Percentiles rank a stretch among this genome's conserved stretches.
Conservation (phyloP, 2,329 filamentous ascomycete species). For the Calycina herbarum region DNA sequence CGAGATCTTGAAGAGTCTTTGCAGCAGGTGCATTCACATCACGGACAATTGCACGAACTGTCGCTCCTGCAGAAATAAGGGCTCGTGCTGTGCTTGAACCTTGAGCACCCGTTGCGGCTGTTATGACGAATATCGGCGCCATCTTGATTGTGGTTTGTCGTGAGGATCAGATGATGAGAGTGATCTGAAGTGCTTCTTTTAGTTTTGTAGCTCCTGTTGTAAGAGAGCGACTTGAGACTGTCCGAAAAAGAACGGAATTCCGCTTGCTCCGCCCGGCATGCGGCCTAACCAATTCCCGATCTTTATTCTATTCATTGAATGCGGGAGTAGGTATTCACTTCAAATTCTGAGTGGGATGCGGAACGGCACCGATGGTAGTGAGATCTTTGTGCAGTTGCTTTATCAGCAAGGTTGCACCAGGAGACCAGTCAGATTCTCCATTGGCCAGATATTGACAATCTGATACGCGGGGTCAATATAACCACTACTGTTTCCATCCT, state of each 20-base stretch:
- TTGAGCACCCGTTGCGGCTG: slow-evolving; percentile 1
- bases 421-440: not conserved
- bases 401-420: not conserved
- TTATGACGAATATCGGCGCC: slow-evolving; percentile 1
- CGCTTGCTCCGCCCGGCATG: not conserved
- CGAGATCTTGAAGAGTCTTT: slow-evolving; percentile 29
- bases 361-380: not conserved
- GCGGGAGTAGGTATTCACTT: not conserved
- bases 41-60: slow-evolving; percentile 41
- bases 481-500: not conserved
- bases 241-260: not conserved
- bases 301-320: not conserved
- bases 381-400: slow-evolving; percentile 1
- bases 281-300: not conserved
- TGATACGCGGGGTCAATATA: not conserved
- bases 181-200: not conserved
- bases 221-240: not conserved
- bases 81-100: slow-evolving; percentile 31
- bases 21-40: slow-evolving; percentile 34
- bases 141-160: not conserved
- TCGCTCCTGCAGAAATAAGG: slow-evolving; percentile 38
- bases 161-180: not conserved
- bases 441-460: not conserved
- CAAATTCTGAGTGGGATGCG: not conserved
- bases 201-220: not conserved